phyloP scores from a whole-genome alignment of 163 green algal genomes.

The Volvox carteri region DNA sequence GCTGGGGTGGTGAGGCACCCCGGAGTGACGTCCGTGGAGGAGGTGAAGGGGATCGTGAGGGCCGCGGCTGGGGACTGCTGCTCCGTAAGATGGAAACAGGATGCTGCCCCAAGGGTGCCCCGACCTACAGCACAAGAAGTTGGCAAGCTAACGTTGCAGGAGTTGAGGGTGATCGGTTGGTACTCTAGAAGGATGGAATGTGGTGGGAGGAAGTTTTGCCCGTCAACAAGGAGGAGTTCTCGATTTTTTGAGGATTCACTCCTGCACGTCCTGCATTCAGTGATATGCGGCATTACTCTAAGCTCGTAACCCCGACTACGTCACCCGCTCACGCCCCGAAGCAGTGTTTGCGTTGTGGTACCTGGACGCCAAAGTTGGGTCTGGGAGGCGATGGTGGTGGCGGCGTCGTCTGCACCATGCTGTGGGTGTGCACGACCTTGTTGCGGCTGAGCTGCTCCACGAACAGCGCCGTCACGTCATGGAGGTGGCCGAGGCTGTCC shows the following conservation, averaged over 20 bases:
- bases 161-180: too few species aligned
- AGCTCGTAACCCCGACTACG: too few species aligned
- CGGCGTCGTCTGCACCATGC: constrained; percentile 53
- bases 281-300: too few species aligned
- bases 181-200: too few species aligned
- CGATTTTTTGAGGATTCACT: too few species aligned
- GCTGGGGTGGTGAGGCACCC: neutral
- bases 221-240: too few species aligned
- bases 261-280: too few species aligned
- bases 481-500: constrained; percentile 58
- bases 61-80: neutral
- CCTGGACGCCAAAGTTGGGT: constrained; percentile 46
- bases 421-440: constrained; percentile 61
- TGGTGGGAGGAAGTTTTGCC: too few species aligned
- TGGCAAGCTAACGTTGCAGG: neutral
- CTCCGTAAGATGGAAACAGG: constrained; percentile 10
- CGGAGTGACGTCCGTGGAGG: neutral
- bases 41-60: constrained; percentile 11
- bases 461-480: constrained; percentile 61
- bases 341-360: too few species aligned
- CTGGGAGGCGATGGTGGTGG: constrained; percentile 21
- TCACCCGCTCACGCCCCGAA: too few species aligned
- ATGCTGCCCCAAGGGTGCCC: neutral
- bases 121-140: constrained; percentile 1
- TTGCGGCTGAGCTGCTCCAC: constrained; percentile 60